Evolutionary conservation across 2,329 filamentous ascomycete genomes (phyloP).

Genomic region (Botrytis byssoidea): DNA sequence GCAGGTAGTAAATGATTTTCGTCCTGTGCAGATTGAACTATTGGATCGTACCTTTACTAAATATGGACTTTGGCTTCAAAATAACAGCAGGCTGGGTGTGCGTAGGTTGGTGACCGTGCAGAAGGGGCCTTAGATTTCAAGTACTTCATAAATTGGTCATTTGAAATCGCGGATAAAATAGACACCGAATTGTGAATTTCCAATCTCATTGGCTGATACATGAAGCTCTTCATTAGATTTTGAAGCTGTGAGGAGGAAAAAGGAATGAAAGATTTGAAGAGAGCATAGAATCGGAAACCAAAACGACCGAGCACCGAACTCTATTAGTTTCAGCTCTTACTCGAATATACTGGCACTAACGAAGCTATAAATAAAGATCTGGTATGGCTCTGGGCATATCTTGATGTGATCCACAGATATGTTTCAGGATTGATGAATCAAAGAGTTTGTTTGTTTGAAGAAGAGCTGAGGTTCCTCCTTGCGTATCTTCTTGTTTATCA

Average conservation of each 20-base stretch:
- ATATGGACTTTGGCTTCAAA: conserved; percentile 13
- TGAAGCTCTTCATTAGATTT: background rate
- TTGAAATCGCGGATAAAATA: background rate
- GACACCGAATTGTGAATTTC: conserved; percentile 5
- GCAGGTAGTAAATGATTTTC: conserved; percentile 9
- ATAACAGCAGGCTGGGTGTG: background rate
- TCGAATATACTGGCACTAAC: background rate
- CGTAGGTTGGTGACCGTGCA: conserved; percentile 17
- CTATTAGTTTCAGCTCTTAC: conserved; percentile 9
- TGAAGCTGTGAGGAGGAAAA: background rate
- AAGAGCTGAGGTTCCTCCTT: background rate
- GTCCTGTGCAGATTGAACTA: background rate
- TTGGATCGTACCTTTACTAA: background rate
- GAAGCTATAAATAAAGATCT: conserved; percentile 1
- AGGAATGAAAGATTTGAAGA: background rate
- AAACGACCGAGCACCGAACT: conserved; percentile 15
- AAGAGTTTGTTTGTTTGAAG: conserved; percentile 2
- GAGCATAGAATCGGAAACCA: conserved; percentile 1
- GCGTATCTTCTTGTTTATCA: background rate
- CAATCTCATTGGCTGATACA: conserved; percentile 4
- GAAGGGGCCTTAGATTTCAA: background rate
- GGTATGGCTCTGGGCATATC: background rate
- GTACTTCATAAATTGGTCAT: background rate
- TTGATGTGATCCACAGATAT: background rate
- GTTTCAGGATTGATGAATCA: conserved; percentile 7